phyloP scores from a whole-genome alignment of 257 asterid genomes.

The Nicotiana tabacum region DNA sequence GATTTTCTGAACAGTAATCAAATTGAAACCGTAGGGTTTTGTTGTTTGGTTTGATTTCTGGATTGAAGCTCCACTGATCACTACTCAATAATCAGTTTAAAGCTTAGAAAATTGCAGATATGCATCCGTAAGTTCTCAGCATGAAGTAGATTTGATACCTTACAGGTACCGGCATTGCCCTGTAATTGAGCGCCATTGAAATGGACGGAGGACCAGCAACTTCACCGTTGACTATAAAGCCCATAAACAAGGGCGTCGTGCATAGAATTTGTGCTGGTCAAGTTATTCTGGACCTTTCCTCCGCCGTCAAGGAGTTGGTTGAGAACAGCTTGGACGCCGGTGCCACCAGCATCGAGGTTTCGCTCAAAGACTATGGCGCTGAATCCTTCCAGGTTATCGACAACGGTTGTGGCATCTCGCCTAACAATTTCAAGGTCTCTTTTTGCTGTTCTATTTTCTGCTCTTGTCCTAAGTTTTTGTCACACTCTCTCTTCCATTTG shows the following conservation, averaged over 20 bases:
- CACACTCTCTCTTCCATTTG: too few species aligned
- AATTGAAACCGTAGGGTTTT: neutral
- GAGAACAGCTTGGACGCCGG: constrained; percentile 99
- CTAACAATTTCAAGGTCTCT: constrained; percentile 65
- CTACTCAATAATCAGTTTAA: neutral
- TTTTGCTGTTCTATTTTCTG: neutral
- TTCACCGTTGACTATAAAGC: constrained; percentile 40
- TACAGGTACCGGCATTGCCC: neutral
- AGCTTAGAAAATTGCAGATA: neutral
- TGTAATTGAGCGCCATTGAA: neutral
- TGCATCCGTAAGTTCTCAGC: neutral
- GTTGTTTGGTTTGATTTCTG: neutral
- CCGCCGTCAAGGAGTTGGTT: constrained; percentile 96
- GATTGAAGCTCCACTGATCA: neutral
- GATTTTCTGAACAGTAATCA: neutral
- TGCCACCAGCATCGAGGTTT: constrained; percentile 77
- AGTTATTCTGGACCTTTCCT: constrained; percentile 83
- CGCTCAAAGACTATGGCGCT: constrained; percentile 69
- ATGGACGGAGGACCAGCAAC: constrained; percentile 36
- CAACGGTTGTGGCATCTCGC: constrained; percentile 86
- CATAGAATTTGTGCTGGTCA: constrained; percentile 91
- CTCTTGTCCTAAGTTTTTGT: neutral
- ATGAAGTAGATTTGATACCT: neutral
- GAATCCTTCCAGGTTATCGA: constrained; percentile 88
- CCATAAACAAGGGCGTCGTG: constrained; percentile 64